phyloP scores from a whole-genome alignment of 257 asterid genomes.

The Verbascum thapsus region DNA sequence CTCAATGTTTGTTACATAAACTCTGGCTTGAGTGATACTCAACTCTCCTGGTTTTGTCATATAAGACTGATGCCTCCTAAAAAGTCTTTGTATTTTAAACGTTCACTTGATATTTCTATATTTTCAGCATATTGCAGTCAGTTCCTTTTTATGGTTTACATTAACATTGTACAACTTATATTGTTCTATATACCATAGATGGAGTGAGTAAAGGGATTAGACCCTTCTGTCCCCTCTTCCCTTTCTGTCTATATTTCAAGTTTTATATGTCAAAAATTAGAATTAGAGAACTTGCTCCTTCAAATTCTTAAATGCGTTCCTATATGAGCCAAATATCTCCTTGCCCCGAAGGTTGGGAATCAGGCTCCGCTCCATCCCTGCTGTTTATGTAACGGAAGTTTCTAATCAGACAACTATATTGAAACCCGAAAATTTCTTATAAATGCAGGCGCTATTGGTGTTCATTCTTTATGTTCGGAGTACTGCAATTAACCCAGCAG shows the following conservation, averaged over 20 bases:
- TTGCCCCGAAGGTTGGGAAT: too few species aligned
- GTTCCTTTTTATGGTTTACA: background rate
- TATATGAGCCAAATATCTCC: too few species aligned
- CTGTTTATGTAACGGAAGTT: background rate
- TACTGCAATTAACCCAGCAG: constrained; percentile 99
- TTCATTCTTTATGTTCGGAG: constrained; percentile 87
- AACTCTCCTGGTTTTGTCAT: background rate
- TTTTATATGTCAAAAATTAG: too few species aligned
- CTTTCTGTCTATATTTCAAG: too few species aligned
- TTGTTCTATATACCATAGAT: background rate
- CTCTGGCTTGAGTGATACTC: constrained; percentile 1
- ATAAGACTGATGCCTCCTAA: background rate
- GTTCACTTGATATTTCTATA: constrained; percentile 17
- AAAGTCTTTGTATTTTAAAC: background rate
- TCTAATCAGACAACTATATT: constrained; percentile 9
- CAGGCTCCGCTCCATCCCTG: too few species aligned
- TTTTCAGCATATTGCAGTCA: constrained; percentile 1
- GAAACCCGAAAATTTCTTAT: constrained; percentile 21
- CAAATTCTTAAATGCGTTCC: too few species aligned
- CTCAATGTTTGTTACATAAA: background rate
- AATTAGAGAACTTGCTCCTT: too few species aligned
- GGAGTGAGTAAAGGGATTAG: too few species aligned
- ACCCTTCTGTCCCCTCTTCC: too few species aligned
- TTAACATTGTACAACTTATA: background rate
- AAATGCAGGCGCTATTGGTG: constrained; percentile 79